These are phyloP conservation scores for Lactifluus hygrophoroides DNA, from an alignment of 768 basidiomycete genomes.

Conservation along the genomic window DNA sequence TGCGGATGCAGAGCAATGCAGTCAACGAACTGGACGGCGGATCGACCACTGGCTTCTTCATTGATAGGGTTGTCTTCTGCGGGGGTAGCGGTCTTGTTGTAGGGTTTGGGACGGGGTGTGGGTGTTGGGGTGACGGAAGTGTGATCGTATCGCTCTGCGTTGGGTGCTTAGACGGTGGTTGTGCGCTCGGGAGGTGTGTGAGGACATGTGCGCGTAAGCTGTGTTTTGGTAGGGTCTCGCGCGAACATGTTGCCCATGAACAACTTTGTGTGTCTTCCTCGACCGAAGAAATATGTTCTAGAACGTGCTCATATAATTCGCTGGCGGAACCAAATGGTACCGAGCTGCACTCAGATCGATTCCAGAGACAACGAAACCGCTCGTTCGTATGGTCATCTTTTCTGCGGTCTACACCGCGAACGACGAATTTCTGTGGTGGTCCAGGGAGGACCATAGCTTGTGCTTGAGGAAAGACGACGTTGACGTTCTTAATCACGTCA, in stretches of 20 bases:
- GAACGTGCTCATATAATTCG: slow-evolving; percentile 68
- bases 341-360: slow-evolving; percentile 46
- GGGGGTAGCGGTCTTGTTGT: slow-evolving; percentile 66
- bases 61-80: slow-evolving; percentile 52
- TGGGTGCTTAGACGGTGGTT: slow-evolving; percentile 49
- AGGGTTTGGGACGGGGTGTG: slow-evolving; percentile 52
- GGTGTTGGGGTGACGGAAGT: slow-evolving; percentile 43
- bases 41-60: slow-evolving; percentile 49
- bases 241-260: slow-evolving; percentile 63
- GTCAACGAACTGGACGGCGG: slow-evolving; percentile 70
- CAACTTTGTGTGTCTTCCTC: slow-evolving; percentile 46
- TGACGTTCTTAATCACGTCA: slow-evolving; percentile 93
- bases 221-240: slow-evolving; percentile 37
- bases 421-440: slow-evolving; percentile 70
- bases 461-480: slow-evolving; percentile 73
- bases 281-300: slow-evolving; percentile 38
- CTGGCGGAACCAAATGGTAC: slow-evolving; percentile 42
- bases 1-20: slow-evolving; percentile 73
- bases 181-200: slow-evolving; percentile 62
- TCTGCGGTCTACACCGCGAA: slow-evolving; percentile 72
- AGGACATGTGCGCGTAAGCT: slow-evolving; percentile 59
- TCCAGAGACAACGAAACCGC: slow-evolving; percentile 73
- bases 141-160: slow-evolving; percentile 71
- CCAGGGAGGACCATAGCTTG: slow-evolving; percentile 80
- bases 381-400: slow-evolving; percentile 50